Evolutionary conservation across 2,329 filamentous ascomycete genomes (phyloP).

Genomic region (Alternaria tenuissima): DNA sequence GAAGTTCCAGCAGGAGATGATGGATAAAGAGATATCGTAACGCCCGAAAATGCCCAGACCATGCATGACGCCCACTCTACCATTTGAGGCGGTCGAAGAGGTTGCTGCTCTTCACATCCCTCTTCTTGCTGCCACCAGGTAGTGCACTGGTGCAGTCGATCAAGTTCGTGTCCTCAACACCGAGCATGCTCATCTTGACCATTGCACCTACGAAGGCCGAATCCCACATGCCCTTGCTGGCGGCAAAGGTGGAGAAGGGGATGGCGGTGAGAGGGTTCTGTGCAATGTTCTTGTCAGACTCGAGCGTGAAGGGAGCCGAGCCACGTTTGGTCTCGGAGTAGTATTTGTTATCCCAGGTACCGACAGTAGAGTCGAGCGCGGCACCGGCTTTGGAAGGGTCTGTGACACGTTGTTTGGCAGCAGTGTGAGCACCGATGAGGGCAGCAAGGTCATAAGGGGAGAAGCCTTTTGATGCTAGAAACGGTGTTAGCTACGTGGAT

Average conservation of each 20-base stretch:
- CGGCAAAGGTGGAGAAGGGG: conserved; percentile 34
- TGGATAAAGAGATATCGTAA: not conserved
- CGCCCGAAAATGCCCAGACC: not conserved
- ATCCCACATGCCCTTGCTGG: conserved; percentile 41
- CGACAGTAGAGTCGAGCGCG: conserved; percentile 47
- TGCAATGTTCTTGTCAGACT: conserved; percentile 40
- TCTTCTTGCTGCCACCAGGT: conserved; percentile 41
- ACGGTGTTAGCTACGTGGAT: not conserved
- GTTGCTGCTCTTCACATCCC: conserved; percentile 41
- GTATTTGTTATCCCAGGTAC: conserved; percentile 49
- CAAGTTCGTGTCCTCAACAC: conserved; percentile 32
- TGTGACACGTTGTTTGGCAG: conserved; percentile 40
- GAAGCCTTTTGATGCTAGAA: conserved; percentile 46
- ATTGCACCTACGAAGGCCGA: conserved; percentile 47
- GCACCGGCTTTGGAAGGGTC: conserved; percentile 37
- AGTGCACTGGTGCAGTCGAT: conserved; percentile 47
- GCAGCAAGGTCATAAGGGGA: conserved; percentile 49
- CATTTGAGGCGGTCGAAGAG: conserved; percentile 38
- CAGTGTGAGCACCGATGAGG: conserved; percentile 49
- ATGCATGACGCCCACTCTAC: conserved; percentile 8
- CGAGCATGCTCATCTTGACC: conserved; percentile 49
- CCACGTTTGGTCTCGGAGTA: conserved; percentile 44
- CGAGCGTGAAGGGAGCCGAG: conserved; percentile 40
- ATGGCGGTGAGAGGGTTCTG: conserved; percentile 29
- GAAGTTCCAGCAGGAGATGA: not conserved